A percentile compares a stretch with the other conserved stretches of the same genome.
Evolutionary conservation across 2,329 filamentous ascomycete species (phyloP).

Genomic region (Colletotrichum sp.): DNA sequence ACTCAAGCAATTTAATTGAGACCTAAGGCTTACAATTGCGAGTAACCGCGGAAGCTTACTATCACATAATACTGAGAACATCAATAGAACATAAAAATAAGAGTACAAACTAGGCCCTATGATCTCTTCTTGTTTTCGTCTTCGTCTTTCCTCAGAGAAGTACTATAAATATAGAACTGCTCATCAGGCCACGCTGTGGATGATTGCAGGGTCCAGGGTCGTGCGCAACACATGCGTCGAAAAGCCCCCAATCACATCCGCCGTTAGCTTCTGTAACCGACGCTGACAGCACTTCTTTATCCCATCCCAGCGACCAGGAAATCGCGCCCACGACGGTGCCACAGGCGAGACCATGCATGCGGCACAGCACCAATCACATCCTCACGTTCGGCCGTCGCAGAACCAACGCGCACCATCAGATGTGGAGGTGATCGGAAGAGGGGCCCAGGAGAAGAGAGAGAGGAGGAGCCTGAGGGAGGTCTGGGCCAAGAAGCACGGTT

Average conservation of each 20-base stretch:
- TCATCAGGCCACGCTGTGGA: neutral
- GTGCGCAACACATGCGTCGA: neutral
- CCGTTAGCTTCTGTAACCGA: neutral
- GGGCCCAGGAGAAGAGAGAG: neutral
- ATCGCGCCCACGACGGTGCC: neutral
- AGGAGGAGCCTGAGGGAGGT: neutral
- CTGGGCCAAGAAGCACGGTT: neutral
- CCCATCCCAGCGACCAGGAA: neutral
- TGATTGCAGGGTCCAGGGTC: neutral
- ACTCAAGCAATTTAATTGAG: no score
- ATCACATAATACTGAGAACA: neutral
- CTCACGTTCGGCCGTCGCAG: neutral
- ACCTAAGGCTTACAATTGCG: neutral
- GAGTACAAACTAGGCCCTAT: neutral
- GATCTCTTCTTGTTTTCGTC: neutral
- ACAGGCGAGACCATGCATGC: neutral
- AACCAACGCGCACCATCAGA: neutral
- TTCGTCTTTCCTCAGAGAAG: neutral
- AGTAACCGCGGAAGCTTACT: neutral
- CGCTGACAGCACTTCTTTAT: neutral
- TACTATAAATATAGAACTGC: neutral
- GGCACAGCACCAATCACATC: neutral
- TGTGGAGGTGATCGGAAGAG: neutral
- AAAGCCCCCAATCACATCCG: neutral
- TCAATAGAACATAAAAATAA: neutral